A percentile compares a stretch with the other conserved stretches of the same genome.
These are phyloP conservation scores for Avena insularis DNA, from an alignment of 176 grass and related monocot species.

Conservation along the genomic window DNA sequence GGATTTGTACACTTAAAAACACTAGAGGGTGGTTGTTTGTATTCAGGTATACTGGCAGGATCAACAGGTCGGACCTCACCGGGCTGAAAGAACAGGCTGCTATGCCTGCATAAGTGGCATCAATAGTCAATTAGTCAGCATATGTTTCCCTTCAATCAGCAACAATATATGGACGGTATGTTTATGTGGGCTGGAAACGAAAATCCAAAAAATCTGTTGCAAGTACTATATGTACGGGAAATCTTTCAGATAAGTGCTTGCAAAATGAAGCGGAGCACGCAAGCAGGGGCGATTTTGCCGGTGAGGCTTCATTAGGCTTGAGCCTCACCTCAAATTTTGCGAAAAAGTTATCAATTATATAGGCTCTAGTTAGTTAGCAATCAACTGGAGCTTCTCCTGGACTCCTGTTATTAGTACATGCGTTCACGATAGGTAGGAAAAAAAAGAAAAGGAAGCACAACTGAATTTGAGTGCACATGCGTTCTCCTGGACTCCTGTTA, in stretches of 20 bases:
- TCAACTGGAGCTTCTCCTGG: too few species aligned
- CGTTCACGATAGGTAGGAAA: too few species aligned
- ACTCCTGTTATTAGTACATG: too few species aligned
- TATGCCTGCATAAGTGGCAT: slow-evolving; percentile 72
- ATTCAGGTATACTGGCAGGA: slow-evolving; percentile 88
- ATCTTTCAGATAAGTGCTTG: not conserved
- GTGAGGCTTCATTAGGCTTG: too few species aligned
- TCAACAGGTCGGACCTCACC: slow-evolving; percentile 83
- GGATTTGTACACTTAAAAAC: slow-evolving; percentile 89
- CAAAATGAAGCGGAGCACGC: not conserved
- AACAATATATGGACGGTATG: not conserved
- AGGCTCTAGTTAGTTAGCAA: too few species aligned
- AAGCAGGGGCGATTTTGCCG: too few species aligned
- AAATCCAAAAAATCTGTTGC: slow-evolving; percentile 22
- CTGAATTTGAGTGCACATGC: too few species aligned
- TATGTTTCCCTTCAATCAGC: not conserved
- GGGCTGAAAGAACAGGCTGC: slow-evolving; percentile 68
- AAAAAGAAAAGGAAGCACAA: too few species aligned
- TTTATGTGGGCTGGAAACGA: not conserved
- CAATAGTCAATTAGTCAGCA: not conserved
- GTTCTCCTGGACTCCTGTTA: too few species aligned
- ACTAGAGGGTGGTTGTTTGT: slow-evolving; percentile 84
- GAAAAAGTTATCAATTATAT: too few species aligned
- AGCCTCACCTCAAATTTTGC: too few species aligned
- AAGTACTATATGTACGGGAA: not conserved